Base-by-base conservation (phyloP, 345 rosid genomes). In the Microcos paniculata region DNA sequence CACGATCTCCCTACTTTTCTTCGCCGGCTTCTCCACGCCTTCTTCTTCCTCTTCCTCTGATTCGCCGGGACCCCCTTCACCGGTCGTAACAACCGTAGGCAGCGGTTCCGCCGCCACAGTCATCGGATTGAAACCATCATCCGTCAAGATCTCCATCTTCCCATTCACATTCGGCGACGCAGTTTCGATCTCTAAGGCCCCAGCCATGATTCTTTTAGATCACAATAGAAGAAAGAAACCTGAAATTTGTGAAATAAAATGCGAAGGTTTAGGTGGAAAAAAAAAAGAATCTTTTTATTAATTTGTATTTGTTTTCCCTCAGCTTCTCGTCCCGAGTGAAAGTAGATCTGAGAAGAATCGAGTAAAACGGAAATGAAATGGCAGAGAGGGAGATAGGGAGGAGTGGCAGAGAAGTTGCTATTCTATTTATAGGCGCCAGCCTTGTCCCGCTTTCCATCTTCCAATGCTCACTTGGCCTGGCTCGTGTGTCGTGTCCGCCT, bases 1-100 rank as follows among this genome's bases (percentile, higher is more conserved):
- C 43, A 91, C 98, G 74, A 95, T 89, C 88, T 88, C 93, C 80
- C 89, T 79, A 4, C 73, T 81, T 13, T 43, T 81, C 76, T 80
- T 82, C 42, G 73, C 56, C 40, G 61, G 78, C 15, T 38, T 63
- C 18, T 42, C 80, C 15, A 14, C 68, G 0, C 51, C 79, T 48
- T 76, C 66, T 57, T 14, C 71, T 28, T 82, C 21, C 42, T n/a
- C n/a, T n/a, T 80, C 74, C 69, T 83, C 63, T 56, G 59, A 8
- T 31, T 61, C 16, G 28, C 74, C 4, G 13, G 72, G 4, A 56
- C 75, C 48, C 73, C 48, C 68, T n/a, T n/a, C 4, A 6, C 9
- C 31, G 7, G 33, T 48, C 46, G 28, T 14, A 24, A 78, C 80
- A 28, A 75, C 80, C 30, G 86, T 73, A 23, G 95, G 91, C 48